Evolutionary conservation across 768 basidiomycete genomes (phyloP).

Genomic region (Leccinum disarticulatum): DNA sequence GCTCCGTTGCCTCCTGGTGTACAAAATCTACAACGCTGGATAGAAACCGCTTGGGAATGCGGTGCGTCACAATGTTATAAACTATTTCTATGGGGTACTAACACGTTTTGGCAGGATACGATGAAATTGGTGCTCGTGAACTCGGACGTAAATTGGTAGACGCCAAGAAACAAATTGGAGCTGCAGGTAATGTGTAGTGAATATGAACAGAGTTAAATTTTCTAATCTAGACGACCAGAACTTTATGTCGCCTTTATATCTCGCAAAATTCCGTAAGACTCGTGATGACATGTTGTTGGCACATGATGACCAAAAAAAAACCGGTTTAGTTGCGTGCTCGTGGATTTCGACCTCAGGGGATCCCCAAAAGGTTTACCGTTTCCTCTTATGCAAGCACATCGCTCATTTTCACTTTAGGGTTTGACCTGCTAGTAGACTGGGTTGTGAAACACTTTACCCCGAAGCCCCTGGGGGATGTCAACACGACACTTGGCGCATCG

Average conservation of each 20-base stretch:
- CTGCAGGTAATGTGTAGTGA: constrained; percentile 52
- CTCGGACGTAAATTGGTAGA: constrained; percentile 51
- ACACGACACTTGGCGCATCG: constrained; percentile 44
- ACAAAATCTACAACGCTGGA: constrained; percentile 71
- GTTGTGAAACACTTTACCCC: constrained; percentile 68
- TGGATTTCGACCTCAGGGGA: constrained; percentile 60
- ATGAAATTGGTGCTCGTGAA: constrained; percentile 63
- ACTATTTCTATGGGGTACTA: background rate
- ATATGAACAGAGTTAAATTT: background rate
- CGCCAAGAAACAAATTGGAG: constrained; percentile 78
- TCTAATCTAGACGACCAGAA: constrained; percentile 42
- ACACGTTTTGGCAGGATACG: constrained; percentile 53
- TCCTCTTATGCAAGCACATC: background rate
- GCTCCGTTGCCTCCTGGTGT: constrained; percentile 63
- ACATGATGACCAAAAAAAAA: background rate
- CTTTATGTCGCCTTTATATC: constrained; percentile 76
- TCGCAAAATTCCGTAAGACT: constrained; percentile 77
- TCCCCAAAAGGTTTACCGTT: constrained; percentile 41
- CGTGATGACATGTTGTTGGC: background rate
- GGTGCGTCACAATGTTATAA: constrained; percentile 38
- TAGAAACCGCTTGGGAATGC: constrained; percentile 78
- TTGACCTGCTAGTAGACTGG: constrained; percentile 63
- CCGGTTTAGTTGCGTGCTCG: constrained; percentile 50
- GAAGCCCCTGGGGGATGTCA: constrained; percentile 39
- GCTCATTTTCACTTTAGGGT: constrained; percentile 32